Conservation (phyloP, 192 early-diverging fungal genomes). For the Jimgerdemannia flammicorona region DNA sequence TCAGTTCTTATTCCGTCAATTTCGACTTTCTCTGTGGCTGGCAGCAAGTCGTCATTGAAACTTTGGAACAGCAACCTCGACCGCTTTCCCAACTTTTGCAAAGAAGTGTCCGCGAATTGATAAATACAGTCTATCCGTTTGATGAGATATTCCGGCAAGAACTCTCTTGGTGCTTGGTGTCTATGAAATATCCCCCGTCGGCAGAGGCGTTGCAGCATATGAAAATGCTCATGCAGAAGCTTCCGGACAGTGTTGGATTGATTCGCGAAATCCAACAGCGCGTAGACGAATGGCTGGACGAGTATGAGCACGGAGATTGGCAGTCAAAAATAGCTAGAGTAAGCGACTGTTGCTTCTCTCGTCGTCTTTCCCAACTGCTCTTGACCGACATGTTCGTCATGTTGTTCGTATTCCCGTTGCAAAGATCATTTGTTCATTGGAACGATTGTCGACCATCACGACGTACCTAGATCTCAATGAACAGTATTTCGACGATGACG, state of each 20-base stretch:
- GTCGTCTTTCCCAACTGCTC: slow-evolving; percentile 10
- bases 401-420: slow-evolving; percentile 12
- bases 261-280: not conserved
- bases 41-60: slow-evolving; percentile 12
- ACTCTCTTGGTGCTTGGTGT: slow-evolving; percentile 7
- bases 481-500: not conserved
- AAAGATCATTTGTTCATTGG: slow-evolving; percentile 6
- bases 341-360: slow-evolving; percentile 10
- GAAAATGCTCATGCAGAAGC: not conserved
- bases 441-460: not conserved
- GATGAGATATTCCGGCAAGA: slow-evolving; percentile 14
- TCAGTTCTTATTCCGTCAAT: not conserved
- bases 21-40: slow-evolving; percentile 19
- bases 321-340: slow-evolving; percentile 6
- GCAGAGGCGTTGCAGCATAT: slow-evolving; percentile 6
- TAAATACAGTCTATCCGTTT: slow-evolving; percentile 5
- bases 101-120: not conserved
- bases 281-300: slow-evolving; percentile 7
- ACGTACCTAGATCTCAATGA: slow-evolving; percentile 4
- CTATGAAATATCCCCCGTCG: not conserved
- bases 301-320: slow-evolving; percentile 3
- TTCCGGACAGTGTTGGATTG: not conserved
- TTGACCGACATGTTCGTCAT: slow-evolving; percentile 1
- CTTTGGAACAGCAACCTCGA: not conserved
- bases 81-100: slow-evolving; percentile 9